Percentiles rank a stretch among this genome's conserved stretches.
Evolutionary conservation across 148 eudicot genomes (phyloP).

Genomic region (Pouteria glomerata): DNA sequence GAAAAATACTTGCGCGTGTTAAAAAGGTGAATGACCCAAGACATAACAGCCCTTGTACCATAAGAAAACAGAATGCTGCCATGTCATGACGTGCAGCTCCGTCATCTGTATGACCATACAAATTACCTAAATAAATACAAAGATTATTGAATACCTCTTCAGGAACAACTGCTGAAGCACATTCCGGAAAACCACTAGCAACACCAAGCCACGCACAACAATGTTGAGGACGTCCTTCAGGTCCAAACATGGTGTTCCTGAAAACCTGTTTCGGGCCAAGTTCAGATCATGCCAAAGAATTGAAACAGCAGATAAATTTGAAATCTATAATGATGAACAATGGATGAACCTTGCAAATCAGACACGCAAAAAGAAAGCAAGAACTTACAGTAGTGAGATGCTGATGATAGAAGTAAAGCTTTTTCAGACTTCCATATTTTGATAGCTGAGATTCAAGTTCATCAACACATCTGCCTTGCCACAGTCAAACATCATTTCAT

Average conservation of each 20-base stretch:
- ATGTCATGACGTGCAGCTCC: neutral
- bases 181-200: slow-evolving; percentile 98
- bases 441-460: slow-evolving; percentile 92
- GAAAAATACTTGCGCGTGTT: neutral
- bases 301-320: neutral
- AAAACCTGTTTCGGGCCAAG: slow-evolving; percentile 58
- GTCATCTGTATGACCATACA: neutral
- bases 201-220: slow-evolving; percentile 99
- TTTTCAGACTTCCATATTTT: slow-evolving; percentile 92
- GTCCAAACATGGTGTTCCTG: slow-evolving; percentile 99
- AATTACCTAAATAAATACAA: slow-evolving; percentile 8
- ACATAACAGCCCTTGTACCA: neutral
- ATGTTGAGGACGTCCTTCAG: slow-evolving; percentile 99
- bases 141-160: slow-evolving; percentile 71
- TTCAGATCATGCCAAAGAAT: slow-evolving; percentile 10
- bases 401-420: slow-evolving; percentile 95
- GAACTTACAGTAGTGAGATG: slow-evolving; percentile 92
- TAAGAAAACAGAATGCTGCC: neutral
- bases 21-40: neutral
- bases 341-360: slow-evolving; percentile 12
- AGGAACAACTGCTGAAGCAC: slow-evolving; percentile 92
- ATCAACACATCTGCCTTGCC: slow-evolving; percentile 79
- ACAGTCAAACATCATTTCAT: slow-evolving; percentile 15
- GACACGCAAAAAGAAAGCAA: slow-evolving; percentile 7
- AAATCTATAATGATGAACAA: slow-evolving; percentile 5